Conservation (phyloP, 2,329 filamentous ascomycete genomes). For the Lachnellula cervina region DNA sequence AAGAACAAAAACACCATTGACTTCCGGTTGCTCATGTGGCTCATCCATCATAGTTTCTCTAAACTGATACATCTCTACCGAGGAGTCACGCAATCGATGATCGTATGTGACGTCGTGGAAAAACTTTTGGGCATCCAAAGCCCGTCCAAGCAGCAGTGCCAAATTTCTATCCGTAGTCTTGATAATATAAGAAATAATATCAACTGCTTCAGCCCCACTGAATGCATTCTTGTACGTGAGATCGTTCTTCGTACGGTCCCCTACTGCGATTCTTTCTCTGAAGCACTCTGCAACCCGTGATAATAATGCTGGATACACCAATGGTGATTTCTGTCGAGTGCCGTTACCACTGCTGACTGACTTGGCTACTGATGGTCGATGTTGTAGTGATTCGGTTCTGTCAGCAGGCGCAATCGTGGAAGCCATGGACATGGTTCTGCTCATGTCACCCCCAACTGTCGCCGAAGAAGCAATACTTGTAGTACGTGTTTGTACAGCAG, state of each 20-base stretch:
- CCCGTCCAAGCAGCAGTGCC: conserved; percentile 82
- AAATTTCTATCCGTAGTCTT: conserved; percentile 94
- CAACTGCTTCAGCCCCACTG: conserved; percentile 90
- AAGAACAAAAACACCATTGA: conserved; percentile 95
- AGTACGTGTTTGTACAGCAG: conserved; percentile 51
- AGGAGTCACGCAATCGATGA: conserved; percentile 89
- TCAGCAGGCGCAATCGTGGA: conserved; percentile 68
- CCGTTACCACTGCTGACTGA: conserved; percentile 29
- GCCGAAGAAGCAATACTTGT: conserved; percentile 52
- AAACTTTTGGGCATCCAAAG: conserved; percentile 95
- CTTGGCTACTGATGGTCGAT: conserved; percentile 52
- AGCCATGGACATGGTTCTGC: conserved; percentile 85
- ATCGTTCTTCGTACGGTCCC: conserved; percentile 92
- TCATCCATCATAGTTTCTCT: conserved; percentile 86
- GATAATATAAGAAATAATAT: conserved; percentile 93
- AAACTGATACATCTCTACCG: conserved; percentile 94
- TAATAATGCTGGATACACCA: conserved; percentile 89
- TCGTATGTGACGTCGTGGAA: conserved; percentile 99
- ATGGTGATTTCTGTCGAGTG: conserved; percentile 53
- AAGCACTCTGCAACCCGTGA: conserved; percentile 94
- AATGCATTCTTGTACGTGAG: conserved; percentile 97
- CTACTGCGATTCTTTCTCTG: conserved; percentile 77
- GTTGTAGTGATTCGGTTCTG: conserved; percentile 44
- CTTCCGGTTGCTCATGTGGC: conserved; percentile 62
- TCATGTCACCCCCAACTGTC: conserved; percentile 36